Evolutionary conservation across 1,284 basidiomycete species (phyloP), one percentile per base, ranked within the genome.

Genomic region (Leccinum angustisporum): DNA sequence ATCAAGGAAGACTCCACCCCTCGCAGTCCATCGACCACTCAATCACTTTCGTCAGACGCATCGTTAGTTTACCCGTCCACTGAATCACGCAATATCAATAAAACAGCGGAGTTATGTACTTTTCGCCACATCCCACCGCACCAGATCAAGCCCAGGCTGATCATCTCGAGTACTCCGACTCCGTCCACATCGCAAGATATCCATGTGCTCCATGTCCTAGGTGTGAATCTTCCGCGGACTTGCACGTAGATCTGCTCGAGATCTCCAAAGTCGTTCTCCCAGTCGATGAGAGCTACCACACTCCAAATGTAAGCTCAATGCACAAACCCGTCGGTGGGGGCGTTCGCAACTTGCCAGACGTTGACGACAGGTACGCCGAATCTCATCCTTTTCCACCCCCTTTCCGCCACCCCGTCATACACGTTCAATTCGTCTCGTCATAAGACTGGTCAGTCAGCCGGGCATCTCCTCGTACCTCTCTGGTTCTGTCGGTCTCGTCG

Each of bases 211-310:
- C 67, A 61, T 58, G 62, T 71, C 69, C 54, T 65, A 58, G 34
- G 36, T 56, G 69, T 74, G 69, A 71, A 74, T 71, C 72, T 71
- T 68, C 70, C 70, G 70, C 70, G 70, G 70, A 71, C 70, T 52
- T 72, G 70, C 67, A 63, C 62, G 63, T 60, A 70, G 72, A 73
- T 71, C 65, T 69, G 2, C 51, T 57, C 65, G 8, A 69, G 69
- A 73, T 73, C 61, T 71, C 60, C 3, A 55, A 54, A 51, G 62
- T 70, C 66, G 60, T 72, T 61, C 71, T 67, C 46, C 54, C 58
- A 57, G 36, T 68, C 66, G 61, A 65, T 71, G 61, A 7, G 21
- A 58, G 31, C 61, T 16, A 38, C 40, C 56, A 27, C 6, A n/a
- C 66, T 65, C 56, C 36, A 73, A 72, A 73, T 70, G 69, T 72